These are phyloP conservation scores for Diatrype stigma DNA, from an alignment of 2,329 filamentous ascomycete genomes.

Conservation along the genomic window DNA sequence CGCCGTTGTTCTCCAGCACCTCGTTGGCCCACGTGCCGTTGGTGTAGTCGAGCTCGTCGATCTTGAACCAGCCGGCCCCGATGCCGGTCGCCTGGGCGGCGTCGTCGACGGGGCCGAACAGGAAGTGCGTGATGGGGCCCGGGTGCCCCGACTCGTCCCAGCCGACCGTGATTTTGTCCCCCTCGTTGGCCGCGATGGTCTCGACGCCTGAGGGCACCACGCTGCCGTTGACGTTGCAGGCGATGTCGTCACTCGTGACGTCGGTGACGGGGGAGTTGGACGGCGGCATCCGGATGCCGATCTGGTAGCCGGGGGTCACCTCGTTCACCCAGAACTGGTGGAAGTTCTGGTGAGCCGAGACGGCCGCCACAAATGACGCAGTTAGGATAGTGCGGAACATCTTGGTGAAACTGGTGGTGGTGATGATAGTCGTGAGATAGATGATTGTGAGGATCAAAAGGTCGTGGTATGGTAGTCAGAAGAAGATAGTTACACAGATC, in stretches of 20 bases:
- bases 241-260: conserved; percentile 22
- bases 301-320: conserved; percentile 29
- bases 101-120: conserved; percentile 43
- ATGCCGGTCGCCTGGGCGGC: conserved; percentile 63
- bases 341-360: conserved; percentile 35
- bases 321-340: conserved; percentile 38
- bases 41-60: conserved; percentile 21
- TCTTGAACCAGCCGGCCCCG: conserved; percentile 24
- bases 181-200: conserved; percentile 28
- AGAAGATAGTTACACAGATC: background rate
- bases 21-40: conserved; percentile 25
- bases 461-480: background rate
- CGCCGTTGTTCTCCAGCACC: conserved; percentile 13
- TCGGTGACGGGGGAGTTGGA: conserved; percentile 25
- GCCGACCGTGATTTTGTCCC: conserved; percentile 32
- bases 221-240: conserved; percentile 22
- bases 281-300: conserved; percentile 24
- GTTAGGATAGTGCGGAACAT: conserved; percentile 23
- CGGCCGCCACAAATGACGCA: conserved; percentile 21
- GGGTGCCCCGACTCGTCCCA: conserved; percentile 35
- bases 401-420: conserved; percentile 2
- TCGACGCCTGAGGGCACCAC: conserved; percentile 21
- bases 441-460: too few relatives aligned
- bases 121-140: conserved; percentile 32
- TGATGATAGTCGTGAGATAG: background rate